Base-by-base conservation (phyloP, 2,329 filamentous ascomycete species). In the Ceratocystiopsis brevicomis region DNA sequence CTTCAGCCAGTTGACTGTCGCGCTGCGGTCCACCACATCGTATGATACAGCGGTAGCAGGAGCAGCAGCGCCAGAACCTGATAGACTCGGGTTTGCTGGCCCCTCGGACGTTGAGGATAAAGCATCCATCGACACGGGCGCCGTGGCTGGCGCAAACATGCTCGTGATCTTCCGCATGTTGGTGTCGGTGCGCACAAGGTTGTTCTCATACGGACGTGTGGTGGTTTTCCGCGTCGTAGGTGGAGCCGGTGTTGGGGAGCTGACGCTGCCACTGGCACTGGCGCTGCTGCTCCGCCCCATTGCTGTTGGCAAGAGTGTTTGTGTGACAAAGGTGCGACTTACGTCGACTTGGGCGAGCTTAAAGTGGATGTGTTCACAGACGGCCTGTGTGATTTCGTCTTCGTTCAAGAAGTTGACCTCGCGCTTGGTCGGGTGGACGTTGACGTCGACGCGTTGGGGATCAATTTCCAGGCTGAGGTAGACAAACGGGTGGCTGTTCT, bases 391-490 rank as follows among this genome's bases (percentile, higher is more conserved):
- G 39, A 98, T 93, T 52, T 98, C 90, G 49, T 98, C 90, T 57
- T 98, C 90, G 48, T 96, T 94, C 18, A 98, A 68, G 53, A 98
- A 96, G 54, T 96, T 90, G 17, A 98, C 90, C 56, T 98, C 88
- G 41, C 85, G 72, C 59, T 98, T 98, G 0, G 90, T 98, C 0
- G 90, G 90, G 58, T 98, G 90, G 1, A 98, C 81, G 52, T 98
- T 98, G 55, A 98, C 92, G 58, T 98, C 90, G 4, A 98, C 85
- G 43, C 88, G 71, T 21, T 81, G 76, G 1, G 90, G 88, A 52
- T 96, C 87, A 45, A 98, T 93, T 47, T 94, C 82, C 3, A 98
- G 69, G 55, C 80, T 90, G 21, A 98, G 68, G 55, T 98, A 98
- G 45, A 88, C 68, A 57, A 96, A 98, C 0, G 90, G 90, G 55